Evolutionary conservation across 2,329 filamentous ascomycete genomes (phyloP).

Genomic region (Colletotrichum magnum): DNA sequence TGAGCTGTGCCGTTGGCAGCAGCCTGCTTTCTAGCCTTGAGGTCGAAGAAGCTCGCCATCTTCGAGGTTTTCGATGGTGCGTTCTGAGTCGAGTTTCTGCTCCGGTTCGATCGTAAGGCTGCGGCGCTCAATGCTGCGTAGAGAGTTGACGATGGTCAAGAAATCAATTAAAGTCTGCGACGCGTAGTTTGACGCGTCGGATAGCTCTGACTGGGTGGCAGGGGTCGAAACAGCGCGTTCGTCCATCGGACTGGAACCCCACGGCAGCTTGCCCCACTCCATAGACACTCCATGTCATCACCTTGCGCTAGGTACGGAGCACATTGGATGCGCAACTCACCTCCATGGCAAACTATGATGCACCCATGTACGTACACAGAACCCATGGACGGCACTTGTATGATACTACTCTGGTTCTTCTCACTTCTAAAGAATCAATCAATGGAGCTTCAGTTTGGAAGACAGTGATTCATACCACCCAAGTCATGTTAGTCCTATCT

Average conservation of each 20-base stretch:
- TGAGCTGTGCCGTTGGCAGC: constrained; percentile 74
- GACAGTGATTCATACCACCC: too few species aligned
- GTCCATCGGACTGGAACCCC: constrained; percentile 9
- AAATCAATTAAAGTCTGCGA: constrained; percentile 39
- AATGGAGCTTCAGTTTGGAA: too few species aligned
- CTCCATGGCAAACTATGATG: too few species aligned
- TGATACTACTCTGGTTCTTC: too few species aligned
- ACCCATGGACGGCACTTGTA: too few species aligned
- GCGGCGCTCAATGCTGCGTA: not conserved
- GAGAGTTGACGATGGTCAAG: constrained; percentile 8
- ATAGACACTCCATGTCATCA: not conserved
- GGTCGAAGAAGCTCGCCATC: constrained; percentile 95
- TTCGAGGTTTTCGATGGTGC: not conserved
- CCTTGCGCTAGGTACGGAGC: not conserved
- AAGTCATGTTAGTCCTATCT: too few species aligned
- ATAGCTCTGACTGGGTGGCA: constrained; percentile 17
- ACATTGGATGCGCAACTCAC: too few species aligned
- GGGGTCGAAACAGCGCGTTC: constrained; percentile 20
- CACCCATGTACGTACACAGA: too few species aligned
- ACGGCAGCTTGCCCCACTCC: constrained; percentile 21
- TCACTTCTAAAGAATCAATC: too few species aligned
- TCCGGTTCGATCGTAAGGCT: not conserved
- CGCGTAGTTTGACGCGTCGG: constrained; percentile 34
- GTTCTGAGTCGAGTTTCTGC: not conserved
- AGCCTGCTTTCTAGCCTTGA: constrained; percentile 89